These are phyloP conservation scores for Hypomontagnella submonticulosa DNA, from an alignment of 495 filamentous ascomycete species.

Conservation along the genomic window DNA sequence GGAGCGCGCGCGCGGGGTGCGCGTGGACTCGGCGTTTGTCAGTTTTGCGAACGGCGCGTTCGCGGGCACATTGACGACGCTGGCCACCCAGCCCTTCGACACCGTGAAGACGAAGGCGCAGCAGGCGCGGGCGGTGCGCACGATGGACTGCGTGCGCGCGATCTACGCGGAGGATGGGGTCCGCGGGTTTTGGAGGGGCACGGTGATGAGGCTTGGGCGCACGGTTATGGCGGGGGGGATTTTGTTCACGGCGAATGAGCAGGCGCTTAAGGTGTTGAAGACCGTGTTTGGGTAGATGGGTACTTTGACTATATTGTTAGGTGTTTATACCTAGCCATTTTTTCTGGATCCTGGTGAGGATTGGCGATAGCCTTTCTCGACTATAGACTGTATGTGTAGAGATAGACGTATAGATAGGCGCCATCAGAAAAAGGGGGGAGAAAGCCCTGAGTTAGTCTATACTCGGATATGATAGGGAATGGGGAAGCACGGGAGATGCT, in stretches of 20 bases:
- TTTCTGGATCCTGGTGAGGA: too few relatives aligned
- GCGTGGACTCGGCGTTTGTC: slow-evolving; percentile 37
- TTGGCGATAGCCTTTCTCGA: too few relatives aligned
- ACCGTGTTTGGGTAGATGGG: slow-evolving; percentile 13
- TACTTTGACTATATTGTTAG: too few relatives aligned
- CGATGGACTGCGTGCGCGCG: slow-evolving; percentile 62
- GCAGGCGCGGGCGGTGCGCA: slow-evolving; percentile 63
- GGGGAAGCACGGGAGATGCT: too few relatives aligned
- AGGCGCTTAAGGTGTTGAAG: slow-evolving; percentile 47
- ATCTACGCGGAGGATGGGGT: slow-evolving; percentile 67
- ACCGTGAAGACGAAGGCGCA: slow-evolving; percentile 73
- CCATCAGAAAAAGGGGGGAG: too few relatives aligned
- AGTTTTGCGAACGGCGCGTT: slow-evolving; percentile 71
- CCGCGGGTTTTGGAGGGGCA: slow-evolving; percentile 72
- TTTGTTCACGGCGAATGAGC: slow-evolving; percentile 72
- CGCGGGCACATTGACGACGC: slow-evolving; percentile 70
- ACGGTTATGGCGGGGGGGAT: slow-evolving; percentile 74
- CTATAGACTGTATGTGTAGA: too few relatives aligned
- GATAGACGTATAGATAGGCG: too few relatives aligned
- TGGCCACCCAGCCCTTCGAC: slow-evolving; percentile 74
- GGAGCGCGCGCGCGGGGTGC: slow-evolving; percentile 56
- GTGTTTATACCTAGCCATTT: too few relatives aligned
- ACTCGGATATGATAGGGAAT: too few relatives aligned
- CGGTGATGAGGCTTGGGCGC: slow-evolving; percentile 71
- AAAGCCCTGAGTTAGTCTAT: too few relatives aligned